phyloP scores from a whole-genome alignment of 805 yeast species.

The Wickerhamiella sorbophila region DNA sequence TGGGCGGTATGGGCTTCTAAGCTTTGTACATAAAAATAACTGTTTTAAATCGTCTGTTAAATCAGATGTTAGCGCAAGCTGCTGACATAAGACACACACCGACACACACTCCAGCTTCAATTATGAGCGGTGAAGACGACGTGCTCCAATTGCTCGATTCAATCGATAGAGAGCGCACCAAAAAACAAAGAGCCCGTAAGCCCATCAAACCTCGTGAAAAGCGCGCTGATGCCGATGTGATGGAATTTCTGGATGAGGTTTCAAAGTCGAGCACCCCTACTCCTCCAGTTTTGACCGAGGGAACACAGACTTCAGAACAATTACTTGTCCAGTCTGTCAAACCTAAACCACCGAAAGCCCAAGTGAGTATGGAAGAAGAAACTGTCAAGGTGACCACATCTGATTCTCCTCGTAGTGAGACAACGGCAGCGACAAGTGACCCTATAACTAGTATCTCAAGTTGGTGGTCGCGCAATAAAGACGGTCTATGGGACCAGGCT shows the following conservation, averaged over 20 bases:
- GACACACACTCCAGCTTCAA: too few relatives aligned
- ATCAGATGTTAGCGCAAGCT: too few relatives aligned
- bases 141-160: constrained; percentile 30
- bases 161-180: constrained; percentile 21
- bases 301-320: not conserved
- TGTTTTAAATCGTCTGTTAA: constrained; percentile 2
- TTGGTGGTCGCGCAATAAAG: constrained; percentile 28
- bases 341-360: constrained; percentile 2
- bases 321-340: not conserved
- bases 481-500: constrained; percentile 29
- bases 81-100: too few relatives aligned
- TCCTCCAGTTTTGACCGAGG: not conserved
- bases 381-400: not conserved
- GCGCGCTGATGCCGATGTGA: constrained; percentile 27
- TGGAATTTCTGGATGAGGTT: constrained; percentile 30
- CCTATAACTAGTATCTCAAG: constrained; percentile 23
- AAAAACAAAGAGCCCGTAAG: constrained; percentile 9
- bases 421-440: constrained; percentile 14
- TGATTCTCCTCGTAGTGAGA: not conserved
- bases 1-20: constrained; percentile 25
- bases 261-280: not conserved
- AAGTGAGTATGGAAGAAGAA: constrained; percentile 1
- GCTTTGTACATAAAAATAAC: not conserved
- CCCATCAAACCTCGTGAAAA: constrained; percentile 12
- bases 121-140: constrained; percentile 24